Evolutionary conservation across 352 stramenopile species (phyloP), one percentile per base, ranked within the genome.

Genomic region (Elongisporangium undulatum): DNA sequence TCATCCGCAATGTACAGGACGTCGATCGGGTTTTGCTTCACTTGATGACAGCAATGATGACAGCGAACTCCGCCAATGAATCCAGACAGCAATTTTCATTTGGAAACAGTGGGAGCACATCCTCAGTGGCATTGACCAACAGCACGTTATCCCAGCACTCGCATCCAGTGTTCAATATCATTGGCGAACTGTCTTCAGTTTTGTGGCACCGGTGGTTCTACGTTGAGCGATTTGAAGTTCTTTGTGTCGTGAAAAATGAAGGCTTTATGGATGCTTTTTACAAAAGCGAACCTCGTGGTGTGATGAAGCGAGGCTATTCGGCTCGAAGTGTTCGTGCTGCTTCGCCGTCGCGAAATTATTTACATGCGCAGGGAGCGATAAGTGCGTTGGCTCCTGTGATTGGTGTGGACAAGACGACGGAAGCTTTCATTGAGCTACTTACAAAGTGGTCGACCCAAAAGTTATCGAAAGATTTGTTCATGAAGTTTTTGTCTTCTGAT

Each of bases 191-290:
- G 5, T 90, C 87, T 15, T 81, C 86, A 15, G 82, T 94, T n/a
- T 54, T 95, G 29, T 96, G 87, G 87, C 87, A 96, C 55, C 86
- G 87, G 19, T 96, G 87, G 87, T 96, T 96, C 59, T 89, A 83
- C 59, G 82, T 96, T 12, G 87, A 96, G 26, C 81, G 85, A 12
- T 94, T 96, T 64, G 87, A 96, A 54, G 71, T 96, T 29, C 58
- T 96, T 2, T 73, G 67, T 4, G 72, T 95, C 13, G 80, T 92
- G 22, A 81, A 87, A 24, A 87, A 82, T 51, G 85, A 89, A 22
- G 70, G 59, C 12, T 90, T 64, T 38, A 76, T 64, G 2, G 77
- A 90, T 13, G 51, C 76, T 1, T 92, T 94, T 62, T 94, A 92
- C 61, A 74, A 68, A 53, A 63, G 62, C 49, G 77, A 85, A 51